phyloP scores from a whole-genome alignment of 331 rosid species.

The Rosa hybrid region DNA sequence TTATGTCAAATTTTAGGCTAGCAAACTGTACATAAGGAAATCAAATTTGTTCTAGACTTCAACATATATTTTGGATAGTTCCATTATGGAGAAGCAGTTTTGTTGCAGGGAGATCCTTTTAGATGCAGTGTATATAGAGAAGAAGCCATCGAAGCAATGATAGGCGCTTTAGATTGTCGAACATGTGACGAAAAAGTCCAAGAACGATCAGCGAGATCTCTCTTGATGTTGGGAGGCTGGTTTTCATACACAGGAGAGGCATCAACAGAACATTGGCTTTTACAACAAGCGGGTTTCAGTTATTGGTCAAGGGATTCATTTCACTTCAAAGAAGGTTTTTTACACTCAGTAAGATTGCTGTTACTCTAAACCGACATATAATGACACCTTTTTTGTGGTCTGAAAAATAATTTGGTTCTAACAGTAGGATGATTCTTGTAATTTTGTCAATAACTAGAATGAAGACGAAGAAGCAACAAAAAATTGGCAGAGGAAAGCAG shows the following conservation, averaged over 20 bases:
- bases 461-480: slow-evolving; percentile 57
- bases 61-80: slow-evolving; percentile 36
- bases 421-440: not conserved
- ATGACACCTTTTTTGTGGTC: not conserved
- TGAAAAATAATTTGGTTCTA: not conserved
- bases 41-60: not conserved
- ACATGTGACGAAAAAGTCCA: slow-evolving; percentile 40
- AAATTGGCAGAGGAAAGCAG: slow-evolving; percentile 68
- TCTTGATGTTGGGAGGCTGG: slow-evolving; percentile 61
- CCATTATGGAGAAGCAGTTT: slow-evolving; percentile 67
- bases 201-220: slow-evolving; percentile 68
- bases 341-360: slow-evolving; percentile 37
- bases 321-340: slow-evolving; percentile 38
- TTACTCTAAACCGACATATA: not conserved
- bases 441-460: slow-evolving; percentile 28
- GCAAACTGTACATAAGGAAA: not conserved
- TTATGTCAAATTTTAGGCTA: not conserved
- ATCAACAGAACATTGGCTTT: slow-evolving; percentile 52
- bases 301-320: slow-evolving; percentile 40
- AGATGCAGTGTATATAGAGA: slow-evolving; percentile 67
- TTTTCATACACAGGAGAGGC: slow-evolving; percentile 64
- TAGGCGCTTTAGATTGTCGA: slow-evolving; percentile 51
- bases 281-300: slow-evolving; percentile 66
- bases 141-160: slow-evolving; percentile 73
- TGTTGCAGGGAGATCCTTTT: slow-evolving; percentile 76